Base-by-base conservation (phyloP, 164 flowering plant genomes). In the Nymphaea colorata region DNA sequence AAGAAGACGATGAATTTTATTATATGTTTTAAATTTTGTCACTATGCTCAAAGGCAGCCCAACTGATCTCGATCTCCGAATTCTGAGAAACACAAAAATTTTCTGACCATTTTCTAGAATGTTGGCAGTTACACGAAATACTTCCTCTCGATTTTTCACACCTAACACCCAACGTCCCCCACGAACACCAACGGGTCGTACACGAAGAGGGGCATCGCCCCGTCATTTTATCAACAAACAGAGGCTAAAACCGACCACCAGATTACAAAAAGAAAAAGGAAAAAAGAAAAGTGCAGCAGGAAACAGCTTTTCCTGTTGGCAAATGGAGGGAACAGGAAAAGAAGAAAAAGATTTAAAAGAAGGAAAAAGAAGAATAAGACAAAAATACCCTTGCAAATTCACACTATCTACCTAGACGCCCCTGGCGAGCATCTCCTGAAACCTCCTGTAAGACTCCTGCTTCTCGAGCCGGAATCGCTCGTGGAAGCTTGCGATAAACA, bases 401-500 rank as follows among this genome's bases (percentile, higher is more conserved):
- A 51, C 57, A 8, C 3, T 15, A 61, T 61, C 64, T 41, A 17
- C 42, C 64, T 61, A 91, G 76, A 85, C 68, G 80, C 99, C 83
- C 82, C 96, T 89, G 57, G 89, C 93, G 72, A 95, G 76, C 96
- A 92, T 89, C 66, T 92, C 99, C 69, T 92, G 95, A 72, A 81
- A 91, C 72, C 87, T 86, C 80, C 98, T 83, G 42, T 86, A 82
- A 3, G 99, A 95, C 74, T 95, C 99, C 53, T 81, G 84, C 82
- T 95, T 95, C 91, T 95, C 99, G 87, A 95, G 74, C 75, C 79
- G 78, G 76, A 95, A 95, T 73, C 89, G 90, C 77, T 90, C 98
- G 79, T 92, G 98, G 72, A 88, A 89, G 43, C 64, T 83, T 0
- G 90, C 93, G n/a, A 95, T 95, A 77, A 95, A 95, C 87, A 76